These are phyloP conservation scores for Xylariaceae sp. DNA, from an alignment of 2,329 filamentous ascomycete species.

Conservation along the genomic window DNA sequence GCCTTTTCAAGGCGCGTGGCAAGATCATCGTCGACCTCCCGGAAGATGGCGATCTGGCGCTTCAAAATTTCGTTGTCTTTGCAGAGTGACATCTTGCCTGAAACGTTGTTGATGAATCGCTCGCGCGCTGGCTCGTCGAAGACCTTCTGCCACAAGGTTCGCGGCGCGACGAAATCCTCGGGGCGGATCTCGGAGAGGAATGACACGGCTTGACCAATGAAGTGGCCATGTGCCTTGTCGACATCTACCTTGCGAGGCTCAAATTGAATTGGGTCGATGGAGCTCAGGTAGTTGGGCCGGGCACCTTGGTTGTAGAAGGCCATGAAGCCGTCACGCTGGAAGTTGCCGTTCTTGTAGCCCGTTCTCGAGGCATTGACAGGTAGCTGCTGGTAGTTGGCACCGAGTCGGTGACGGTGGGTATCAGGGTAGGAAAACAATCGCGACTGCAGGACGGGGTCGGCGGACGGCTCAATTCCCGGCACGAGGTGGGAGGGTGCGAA, in stretches of 20 bases:
- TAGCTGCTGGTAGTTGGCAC: constrained; percentile 58
- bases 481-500: constrained; percentile 67
- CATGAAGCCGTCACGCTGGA: constrained; percentile 72
- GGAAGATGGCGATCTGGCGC: constrained; percentile 63
- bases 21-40: constrained; percentile 59
- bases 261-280: constrained; percentile 36
- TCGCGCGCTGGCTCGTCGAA: constrained; percentile 57
- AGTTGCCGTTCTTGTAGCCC: constrained; percentile 56
- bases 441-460: constrained; percentile 67
- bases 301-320: constrained; percentile 64
- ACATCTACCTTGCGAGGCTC: constrained; percentile 33
- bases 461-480: constrained; percentile 66
- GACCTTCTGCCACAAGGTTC: constrained; percentile 59
- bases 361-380: constrained; percentile 50
- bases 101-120: constrained; percentile 58
- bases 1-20: constrained; percentile 60
- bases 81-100: constrained; percentile 60
- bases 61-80: constrained; percentile 59
- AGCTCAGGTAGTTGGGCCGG: constrained; percentile 54
- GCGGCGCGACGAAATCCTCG: constrained; percentile 47
- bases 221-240: constrained; percentile 39
- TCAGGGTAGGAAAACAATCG: constrained; percentile 71
- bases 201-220: constrained; percentile 37
- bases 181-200: constrained; percentile 39
- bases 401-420: constrained; percentile 57